Evolutionary conservation across 2,329 filamentous ascomycete genomes (phyloP), one percentile per base, ranked within the genome.

Genomic region (Domatiomyces catenatus): DNA sequence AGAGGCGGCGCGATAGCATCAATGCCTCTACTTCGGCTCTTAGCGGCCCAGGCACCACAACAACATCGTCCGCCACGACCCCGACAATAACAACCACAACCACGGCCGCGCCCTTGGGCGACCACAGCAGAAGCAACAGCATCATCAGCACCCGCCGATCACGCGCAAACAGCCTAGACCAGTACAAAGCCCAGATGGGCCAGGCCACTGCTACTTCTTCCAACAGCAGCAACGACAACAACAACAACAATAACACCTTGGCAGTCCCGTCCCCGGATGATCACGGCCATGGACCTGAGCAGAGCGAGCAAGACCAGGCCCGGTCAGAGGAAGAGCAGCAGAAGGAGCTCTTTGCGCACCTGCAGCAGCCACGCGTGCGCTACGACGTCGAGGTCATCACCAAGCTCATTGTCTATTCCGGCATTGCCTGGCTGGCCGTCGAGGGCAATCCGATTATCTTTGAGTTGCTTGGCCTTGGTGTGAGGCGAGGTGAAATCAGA

Each of bases 341-440:
- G 64, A 76, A 75, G 58, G 84, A 93, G 63, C 82, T 96, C 65
- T 95, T 96, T 66, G 83, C 81, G 44, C 80, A 76, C 63, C 74
- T 96, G 50, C 82, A 88, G 56, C 86, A 84, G 68, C 88, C 92
- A 47, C 80, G 92, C 58, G 89, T 95, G 53, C 76, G 89, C 59
- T 98, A 96, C 63, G 92, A 98, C 67, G 90, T 96, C n/a, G 92
- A 98, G 67, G 90, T 98, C 42, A 84, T 98, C 39, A 96, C 92
- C 4, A 96, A 95, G 69, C 68, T 98, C 54, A 84, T 98, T 60
- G 87, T 98, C 20, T 98, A 98, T 70, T 77, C 84, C 52, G 92
- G 90, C 87, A 94, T 94, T 65, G 87, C 75, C 48, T 88, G 82
- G 80, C 71, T 93, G 53, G 84, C 86, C 2, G 80, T 86, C 1